phyloP scores from a whole-genome alignment of 1,284 basidiomycete genomes.

The Peniophora sp. region DNA sequence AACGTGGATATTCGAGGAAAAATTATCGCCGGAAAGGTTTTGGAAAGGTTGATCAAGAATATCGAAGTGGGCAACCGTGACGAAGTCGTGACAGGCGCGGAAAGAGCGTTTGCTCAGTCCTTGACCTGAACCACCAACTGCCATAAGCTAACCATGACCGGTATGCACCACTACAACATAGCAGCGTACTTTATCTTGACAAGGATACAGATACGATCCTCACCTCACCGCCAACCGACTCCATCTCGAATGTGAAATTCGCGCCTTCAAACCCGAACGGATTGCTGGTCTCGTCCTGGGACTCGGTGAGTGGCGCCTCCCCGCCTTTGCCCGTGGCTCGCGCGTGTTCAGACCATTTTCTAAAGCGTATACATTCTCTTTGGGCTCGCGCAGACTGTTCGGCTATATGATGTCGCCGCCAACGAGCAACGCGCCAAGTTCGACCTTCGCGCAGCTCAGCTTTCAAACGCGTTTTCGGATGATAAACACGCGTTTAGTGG shows the following conservation, averaged over 20 bases:
- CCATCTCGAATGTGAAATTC: constrained; percentile 73
- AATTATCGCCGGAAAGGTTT: no score
- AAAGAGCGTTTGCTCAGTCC: no score
- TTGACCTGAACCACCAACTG: no score
- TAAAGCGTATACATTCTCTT: constrained; percentile 4
- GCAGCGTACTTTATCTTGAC: no score
- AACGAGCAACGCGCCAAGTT: constrained; percentile 68
- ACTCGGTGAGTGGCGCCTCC: constrained; percentile 53
- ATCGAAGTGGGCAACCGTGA: no score
- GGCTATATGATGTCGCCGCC: constrained; percentile 59
- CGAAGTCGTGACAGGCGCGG: no score
- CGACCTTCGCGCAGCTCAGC: constrained; percentile 70
- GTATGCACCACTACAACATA: constrained; percentile 7
- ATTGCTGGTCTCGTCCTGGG: constrained; percentile 82
- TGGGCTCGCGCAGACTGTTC: constrained; percentile 50
- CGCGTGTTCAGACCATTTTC: constrained; percentile 5
- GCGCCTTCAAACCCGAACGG: constrained; percentile 74
- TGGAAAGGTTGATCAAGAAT: no score
- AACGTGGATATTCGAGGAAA: no score
- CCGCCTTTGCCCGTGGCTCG: background rate
- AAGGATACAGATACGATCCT: constrained; percentile 39
- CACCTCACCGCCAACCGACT: constrained; percentile 77
- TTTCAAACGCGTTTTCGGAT: constrained; percentile 61
- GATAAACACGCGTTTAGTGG: constrained; percentile 63
- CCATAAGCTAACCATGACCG: no score